Evolutionary conservation across 2,329 filamentous ascomycete species (phyloP).

Genomic region (Xylariaceae sp.): DNA sequence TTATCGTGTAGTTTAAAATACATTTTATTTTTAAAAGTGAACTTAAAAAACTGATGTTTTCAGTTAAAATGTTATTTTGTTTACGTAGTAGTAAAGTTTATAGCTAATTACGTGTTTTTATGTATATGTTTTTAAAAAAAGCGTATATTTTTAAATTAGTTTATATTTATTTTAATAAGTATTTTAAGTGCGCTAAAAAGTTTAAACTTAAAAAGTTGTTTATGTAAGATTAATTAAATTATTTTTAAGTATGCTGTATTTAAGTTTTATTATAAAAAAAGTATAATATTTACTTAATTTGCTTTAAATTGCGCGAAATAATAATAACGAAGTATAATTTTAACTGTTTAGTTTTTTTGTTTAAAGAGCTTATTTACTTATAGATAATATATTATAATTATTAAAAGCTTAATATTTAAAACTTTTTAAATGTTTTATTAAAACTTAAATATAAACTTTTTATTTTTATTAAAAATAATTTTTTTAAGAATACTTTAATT

Average conservation of each 20-base stretch:
- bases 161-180: background rate
- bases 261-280: background rate
- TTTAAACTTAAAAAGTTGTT: no score
- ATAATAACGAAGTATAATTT: background rate
- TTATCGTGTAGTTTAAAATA: background rate
- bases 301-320: background rate
- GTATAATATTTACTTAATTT: background rate
- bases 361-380: background rate
- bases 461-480: no score
- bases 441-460: background rate
- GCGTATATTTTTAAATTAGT: background rate
- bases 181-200: background rate
- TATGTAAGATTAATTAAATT: no score
- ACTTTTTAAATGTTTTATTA: background rate
- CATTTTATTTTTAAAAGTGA: background rate
- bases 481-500: no score
- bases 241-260: background rate
- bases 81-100: background rate
- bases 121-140: no score
- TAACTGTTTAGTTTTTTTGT: background rate
- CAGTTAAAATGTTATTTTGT: background rate
- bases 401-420: background rate
- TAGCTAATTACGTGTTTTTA: background rate
- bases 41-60: background rate
- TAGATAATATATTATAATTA: no score